phyloP scores from a whole-genome alignment of 441 rosid species.

The Isatis lusitanica region DNA sequence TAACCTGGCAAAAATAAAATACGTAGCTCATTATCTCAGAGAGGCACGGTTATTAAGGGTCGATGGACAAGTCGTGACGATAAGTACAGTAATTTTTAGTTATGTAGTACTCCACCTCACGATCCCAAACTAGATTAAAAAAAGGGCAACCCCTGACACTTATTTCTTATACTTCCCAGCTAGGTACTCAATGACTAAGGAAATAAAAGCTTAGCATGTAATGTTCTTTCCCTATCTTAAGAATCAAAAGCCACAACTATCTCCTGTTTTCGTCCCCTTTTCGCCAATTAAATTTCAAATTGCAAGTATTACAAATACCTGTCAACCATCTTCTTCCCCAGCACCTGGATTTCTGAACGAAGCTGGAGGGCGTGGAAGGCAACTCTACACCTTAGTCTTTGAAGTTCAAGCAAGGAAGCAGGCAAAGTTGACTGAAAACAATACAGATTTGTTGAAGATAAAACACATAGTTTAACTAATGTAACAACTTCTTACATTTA shows the following conservation, averaged over 20 bases:
- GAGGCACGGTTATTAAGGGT: not conserved
- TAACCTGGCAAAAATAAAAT: constrained; percentile 52
- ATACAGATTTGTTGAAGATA: constrained; percentile 11
- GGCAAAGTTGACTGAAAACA: constrained; percentile 81
- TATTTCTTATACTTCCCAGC: constrained; percentile 5
- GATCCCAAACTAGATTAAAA: not conserved
- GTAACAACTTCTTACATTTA: not conserved
- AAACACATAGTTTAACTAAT: not conserved
- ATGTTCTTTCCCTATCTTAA: not conserved
- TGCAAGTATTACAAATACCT: constrained; percentile 50
- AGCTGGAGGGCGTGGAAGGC: constrained; percentile 95
- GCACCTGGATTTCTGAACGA: constrained; percentile 76
- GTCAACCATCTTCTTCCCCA: constrained; percentile 79
- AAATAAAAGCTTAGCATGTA: constrained; percentile 9
- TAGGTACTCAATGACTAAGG: not conserved
- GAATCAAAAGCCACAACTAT: not conserved
- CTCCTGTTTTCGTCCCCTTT: not conserved
- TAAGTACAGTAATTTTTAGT: not conserved
- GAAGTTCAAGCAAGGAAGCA: constrained; percentile 74
- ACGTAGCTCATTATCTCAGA: constrained; percentile 28
- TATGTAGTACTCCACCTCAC: not conserved
- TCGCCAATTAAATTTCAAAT: not conserved
- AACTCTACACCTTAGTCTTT: constrained; percentile 95
- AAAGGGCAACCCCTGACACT: not conserved
- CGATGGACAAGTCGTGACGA: not conserved